Conservation (phyloP, 768 basidiomycete species). For the Leccinum subtestaceum region DNA sequence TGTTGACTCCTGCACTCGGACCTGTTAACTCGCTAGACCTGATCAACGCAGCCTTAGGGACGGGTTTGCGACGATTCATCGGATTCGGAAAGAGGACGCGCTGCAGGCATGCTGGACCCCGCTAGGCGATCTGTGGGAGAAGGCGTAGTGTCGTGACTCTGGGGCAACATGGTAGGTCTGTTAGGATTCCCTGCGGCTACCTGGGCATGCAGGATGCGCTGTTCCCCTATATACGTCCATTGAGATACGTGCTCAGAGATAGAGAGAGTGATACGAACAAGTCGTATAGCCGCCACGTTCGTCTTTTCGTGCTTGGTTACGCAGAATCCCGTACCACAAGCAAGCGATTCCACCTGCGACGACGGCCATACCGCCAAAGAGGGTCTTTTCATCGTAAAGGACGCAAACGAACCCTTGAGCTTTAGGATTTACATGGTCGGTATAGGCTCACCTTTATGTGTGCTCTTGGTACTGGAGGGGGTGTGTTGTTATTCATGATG, state of each 20-base stretch:
- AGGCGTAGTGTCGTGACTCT: background rate
- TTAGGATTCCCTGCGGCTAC: conserved; percentile 12
- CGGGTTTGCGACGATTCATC: background rate
- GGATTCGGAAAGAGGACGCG: background rate
- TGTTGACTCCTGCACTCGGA: background rate
- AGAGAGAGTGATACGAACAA: conserved; percentile 13
- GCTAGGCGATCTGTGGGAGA: background rate
- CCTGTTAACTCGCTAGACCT: background rate
- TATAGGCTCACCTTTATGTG: conserved; percentile 6
- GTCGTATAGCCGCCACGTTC: conserved; percentile 12
- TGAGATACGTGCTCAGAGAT: background rate
- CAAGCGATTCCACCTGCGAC: conserved; percentile 19
- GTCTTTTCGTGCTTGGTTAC: conserved; percentile 21
- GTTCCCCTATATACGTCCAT: conserved; percentile 19
- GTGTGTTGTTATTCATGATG: conserved; percentile 8
- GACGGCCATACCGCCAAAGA: conserved; percentile 24
- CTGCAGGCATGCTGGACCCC: background rate
- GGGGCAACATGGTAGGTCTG: conserved; percentile 13
- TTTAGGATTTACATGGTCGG: background rate
- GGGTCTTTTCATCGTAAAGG: conserved; percentile 12
- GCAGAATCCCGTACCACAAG: conserved; percentile 22
- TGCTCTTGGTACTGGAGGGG: conserved; percentile 14
- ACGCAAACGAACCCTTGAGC: background rate
- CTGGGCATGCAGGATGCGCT: conserved; percentile 27
- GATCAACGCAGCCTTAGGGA: background rate